Conservation (phyloP, 106 monocot genomes). For the Dioscorea dumetorum region DNA sequence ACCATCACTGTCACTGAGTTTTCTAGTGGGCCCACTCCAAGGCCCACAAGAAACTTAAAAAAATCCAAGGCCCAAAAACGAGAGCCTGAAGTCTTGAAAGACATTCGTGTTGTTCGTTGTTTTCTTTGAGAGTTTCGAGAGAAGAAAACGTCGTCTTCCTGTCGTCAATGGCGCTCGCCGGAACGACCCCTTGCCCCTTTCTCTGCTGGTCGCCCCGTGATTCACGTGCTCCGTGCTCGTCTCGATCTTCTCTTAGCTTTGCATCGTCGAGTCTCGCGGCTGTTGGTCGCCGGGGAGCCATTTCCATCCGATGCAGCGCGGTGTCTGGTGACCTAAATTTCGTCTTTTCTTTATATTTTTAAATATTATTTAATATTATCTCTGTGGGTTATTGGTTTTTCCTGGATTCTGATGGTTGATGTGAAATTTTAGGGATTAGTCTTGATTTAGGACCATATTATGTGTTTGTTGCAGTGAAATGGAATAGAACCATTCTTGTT, state of each 20-base stretch:
- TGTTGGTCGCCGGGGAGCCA: conserved; percentile 10
- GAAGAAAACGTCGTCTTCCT: neutral
- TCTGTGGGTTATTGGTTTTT: neutral
- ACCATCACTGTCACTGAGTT: too few relatives aligned
- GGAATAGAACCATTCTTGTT: neutral
- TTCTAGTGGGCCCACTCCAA: neutral
- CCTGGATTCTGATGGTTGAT: neutral
- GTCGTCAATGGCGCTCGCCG: conserved; percentile 41
- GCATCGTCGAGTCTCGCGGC: neutral
- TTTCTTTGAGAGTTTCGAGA: neutral
- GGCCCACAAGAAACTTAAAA: neutral
- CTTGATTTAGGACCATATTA: neutral
- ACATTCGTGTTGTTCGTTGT: neutral
- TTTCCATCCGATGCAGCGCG: conserved; percentile 26
- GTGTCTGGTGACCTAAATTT: conserved; percentile 26
- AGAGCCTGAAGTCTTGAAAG: neutral
- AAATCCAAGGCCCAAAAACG: neutral
- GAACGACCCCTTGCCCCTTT: conserved; percentile 6
- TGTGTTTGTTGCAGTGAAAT: neutral
- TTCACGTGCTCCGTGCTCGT: neutral
- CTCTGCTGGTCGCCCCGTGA: conserved; percentile 6
- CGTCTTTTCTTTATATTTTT: neutral
- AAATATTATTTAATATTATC: neutral
- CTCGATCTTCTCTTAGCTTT: conserved; percentile 8
- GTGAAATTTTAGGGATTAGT: neutral